These are phyloP conservation scores for Agrostemma githago DNA, from an alignment of 148 eudicot genomes.

Conservation along the genomic window DNA sequence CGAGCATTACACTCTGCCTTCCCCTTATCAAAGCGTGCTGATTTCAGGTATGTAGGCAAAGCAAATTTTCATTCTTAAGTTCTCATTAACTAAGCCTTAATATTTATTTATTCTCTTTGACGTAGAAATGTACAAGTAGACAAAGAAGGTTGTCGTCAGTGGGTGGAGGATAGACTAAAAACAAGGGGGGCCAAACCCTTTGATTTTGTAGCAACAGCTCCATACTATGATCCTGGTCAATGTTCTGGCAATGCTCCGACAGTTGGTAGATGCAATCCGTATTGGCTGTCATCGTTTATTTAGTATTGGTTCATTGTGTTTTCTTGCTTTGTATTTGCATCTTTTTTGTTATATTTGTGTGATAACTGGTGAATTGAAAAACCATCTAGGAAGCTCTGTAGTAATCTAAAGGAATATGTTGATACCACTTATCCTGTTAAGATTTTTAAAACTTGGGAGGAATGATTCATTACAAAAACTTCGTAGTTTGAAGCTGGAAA, in stretches of 20 bases:
- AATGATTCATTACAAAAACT: neutral
- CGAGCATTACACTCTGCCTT: constrained; percentile 49
- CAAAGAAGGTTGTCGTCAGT: constrained; percentile 56
- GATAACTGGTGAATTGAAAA: neutral
- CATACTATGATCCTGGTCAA: constrained; percentile 51
- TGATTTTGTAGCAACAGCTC: constrained; percentile 63
- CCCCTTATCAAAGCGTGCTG: constrained; percentile 52
- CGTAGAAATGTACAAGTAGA: constrained; percentile 45
- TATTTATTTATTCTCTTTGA: constrained; percentile 7
- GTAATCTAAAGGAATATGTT: neutral
- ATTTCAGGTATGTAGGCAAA: constrained; percentile 46
- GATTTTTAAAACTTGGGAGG: neutral
- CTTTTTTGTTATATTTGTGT: neutral
- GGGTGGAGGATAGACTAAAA: constrained; percentile 62
- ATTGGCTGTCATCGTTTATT: neutral
- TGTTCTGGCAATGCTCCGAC: constrained; percentile 31
- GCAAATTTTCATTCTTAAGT: neutral
- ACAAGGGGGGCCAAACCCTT: constrained; percentile 62
- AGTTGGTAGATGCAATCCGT: constrained; percentile 39
- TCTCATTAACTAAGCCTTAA: constrained; percentile 5
- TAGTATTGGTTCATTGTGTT: constrained; percentile 2
- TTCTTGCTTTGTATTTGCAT: neutral
- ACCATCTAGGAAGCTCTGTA: neutral
- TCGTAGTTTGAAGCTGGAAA: neutral
- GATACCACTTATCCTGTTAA: neutral